phyloP scores from a whole-genome alignment of 805 yeast genomes.

The Isabelozyma gotoi region DNA sequence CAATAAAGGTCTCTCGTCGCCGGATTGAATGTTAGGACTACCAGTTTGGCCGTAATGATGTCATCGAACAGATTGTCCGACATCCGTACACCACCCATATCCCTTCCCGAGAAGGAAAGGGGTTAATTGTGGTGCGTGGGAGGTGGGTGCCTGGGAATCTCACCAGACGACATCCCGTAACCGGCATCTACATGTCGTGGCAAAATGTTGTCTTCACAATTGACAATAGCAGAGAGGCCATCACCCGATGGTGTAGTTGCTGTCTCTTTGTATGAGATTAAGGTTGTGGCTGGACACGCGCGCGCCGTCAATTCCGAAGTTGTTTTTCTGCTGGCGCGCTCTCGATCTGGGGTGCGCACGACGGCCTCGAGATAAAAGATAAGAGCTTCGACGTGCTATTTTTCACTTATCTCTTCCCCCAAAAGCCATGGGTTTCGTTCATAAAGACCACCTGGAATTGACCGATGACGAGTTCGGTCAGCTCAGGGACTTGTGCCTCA shows the following conservation, averaged over 20 bases:
- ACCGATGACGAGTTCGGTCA: constrained; percentile 16
- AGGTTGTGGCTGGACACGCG: background rate
- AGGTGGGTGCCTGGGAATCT: too few relatives aligned
- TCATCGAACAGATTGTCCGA: background rate
- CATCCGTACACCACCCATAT: background rate
- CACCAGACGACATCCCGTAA: too few relatives aligned
- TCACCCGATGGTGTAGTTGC: background rate
- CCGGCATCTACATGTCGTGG: too few relatives aligned
- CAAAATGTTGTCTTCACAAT: too few relatives aligned
- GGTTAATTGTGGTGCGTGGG: too few relatives aligned
- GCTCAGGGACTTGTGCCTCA: constrained; percentile 15
- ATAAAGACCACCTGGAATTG: constrained; percentile 14
- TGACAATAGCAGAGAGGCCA: too few relatives aligned
- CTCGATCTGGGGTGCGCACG: too few relatives aligned
- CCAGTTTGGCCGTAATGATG: background rate
- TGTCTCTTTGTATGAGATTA: background rate
- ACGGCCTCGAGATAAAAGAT: background rate
- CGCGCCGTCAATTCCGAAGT: too few relatives aligned
- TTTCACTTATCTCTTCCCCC: background rate
- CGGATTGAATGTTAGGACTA: background rate
- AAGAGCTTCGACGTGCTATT: background rate
- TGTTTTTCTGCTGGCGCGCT: background rate
- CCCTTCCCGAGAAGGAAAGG: too few relatives aligned
- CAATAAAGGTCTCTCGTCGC: too few relatives aligned
- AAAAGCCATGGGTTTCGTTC: constrained; percentile 1